Base-by-base conservation (phyloP, 1,284 basidiomycete species). In the Austroboletus rostrupii region DNA sequence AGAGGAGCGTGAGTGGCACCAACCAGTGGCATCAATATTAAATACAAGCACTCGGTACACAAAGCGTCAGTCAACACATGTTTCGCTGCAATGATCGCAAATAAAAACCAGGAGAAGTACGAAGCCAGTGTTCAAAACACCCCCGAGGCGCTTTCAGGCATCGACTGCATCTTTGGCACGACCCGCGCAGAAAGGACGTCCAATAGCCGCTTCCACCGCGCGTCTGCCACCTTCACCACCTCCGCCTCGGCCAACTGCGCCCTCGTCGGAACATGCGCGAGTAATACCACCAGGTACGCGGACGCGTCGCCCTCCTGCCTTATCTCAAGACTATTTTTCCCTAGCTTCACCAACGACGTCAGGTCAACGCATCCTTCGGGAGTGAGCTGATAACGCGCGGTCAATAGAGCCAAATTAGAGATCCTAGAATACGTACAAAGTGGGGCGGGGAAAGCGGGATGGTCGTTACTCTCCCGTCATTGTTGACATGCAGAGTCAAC, bases 181-280 rank as follows among this genome's bases (percentile, higher is more conserved):
- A 42, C 47, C 9, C 33, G 61, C 19, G 31, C 45, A 48, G 55
- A 56, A 29, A 64, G 10, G 0, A 31, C 52, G 14, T 49, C 49
- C 52, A 64, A 14, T 32, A 64, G 53, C 26, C 12, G 45, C 19
- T 14, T 54, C 62, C 62, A 64, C 3, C 39, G 60, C 14, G 60
- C 52, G 13, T 64, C 57, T 0, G 47, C 50, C 6, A 14, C 35
- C 35, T 33, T 50, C 3, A 61, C 42, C 14, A 37, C 41, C 2
- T 49, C 50, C 3, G 66, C n/a, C 28, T 61, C 52, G 6, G 44
- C 49, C 14, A 68, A 35, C 49, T 66, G 64, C 4, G 48, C 52
- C 5, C n/a, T 48, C 3, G 61, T 69, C 9, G 64, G 64, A 33
- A 26, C 57, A 47, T 70, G 67, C 3, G 63, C 66, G 23, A 66